A percentile compares a stretch with the other conserved stretches of the same genome.
Conservation (phyloP, 2,329 filamentous ascomycete genomes). For the Paramyrothecium roridum region DNA sequence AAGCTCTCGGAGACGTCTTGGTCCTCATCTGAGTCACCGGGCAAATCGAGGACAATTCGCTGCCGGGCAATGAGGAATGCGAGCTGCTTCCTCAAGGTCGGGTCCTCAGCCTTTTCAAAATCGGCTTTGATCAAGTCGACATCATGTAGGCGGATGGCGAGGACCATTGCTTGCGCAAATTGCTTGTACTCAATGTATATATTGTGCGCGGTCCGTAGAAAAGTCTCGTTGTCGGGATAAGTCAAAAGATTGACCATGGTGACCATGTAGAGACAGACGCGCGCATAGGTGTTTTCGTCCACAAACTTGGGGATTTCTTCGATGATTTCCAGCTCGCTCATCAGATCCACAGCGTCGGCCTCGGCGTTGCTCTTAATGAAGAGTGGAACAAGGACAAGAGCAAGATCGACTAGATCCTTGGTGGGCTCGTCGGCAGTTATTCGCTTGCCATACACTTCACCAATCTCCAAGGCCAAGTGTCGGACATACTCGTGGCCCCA, state of each 20-base stretch:
- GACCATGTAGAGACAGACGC: conserved; percentile 97
- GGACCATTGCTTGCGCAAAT: conserved; percentile 85
- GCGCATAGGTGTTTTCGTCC: conserved; percentile 88
- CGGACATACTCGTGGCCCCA: conserved; percentile 99
- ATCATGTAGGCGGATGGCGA: conserved; percentile 93
- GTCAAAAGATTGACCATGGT: conserved; percentile 98
- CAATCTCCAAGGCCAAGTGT: conserved; percentile 92
- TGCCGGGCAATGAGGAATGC: conserved; percentile 91
- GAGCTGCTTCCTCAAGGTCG: conserved; percentile 85
- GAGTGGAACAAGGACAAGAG: conserved; percentile 81
- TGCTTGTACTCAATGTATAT: conserved; percentile 95
- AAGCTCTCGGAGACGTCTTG: conserved; percentile 77
- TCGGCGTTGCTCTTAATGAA: conserved; percentile 98
- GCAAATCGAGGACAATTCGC: conserved; percentile 75
- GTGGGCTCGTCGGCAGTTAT: conserved; percentile 80
- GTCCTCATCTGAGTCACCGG: conserved; percentile 65
- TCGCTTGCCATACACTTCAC: conserved; percentile 87
- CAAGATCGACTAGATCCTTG: conserved; percentile 81
- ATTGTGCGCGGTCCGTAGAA: conserved; percentile 86
- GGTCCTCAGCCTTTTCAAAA: conserved; percentile 77
- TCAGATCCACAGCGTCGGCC: conserved; percentile 92
- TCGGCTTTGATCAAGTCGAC: conserved; percentile 76
- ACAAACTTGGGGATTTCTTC: conserved; percentile 85
- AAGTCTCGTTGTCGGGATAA: conserved; percentile 94
- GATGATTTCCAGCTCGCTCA: conserved; percentile 97